Evolutionary conservation across 2,329 filamentous ascomycete genomes (phyloP).

Genomic region (Diaporthe vexans): DNA sequence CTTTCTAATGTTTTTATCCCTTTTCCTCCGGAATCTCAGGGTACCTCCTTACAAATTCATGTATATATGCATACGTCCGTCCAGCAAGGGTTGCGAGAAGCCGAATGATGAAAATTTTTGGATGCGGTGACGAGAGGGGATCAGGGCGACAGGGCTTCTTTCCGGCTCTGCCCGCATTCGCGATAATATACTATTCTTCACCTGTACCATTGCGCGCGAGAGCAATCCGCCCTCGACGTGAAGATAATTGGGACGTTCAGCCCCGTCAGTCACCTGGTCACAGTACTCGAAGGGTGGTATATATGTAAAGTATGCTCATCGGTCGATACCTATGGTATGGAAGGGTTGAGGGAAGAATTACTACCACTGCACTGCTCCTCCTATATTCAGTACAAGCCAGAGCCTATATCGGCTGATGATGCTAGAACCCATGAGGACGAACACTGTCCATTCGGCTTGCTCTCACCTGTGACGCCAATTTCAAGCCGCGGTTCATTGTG

Average conservation of each 20-base stretch:
- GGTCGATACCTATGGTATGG: neutral
- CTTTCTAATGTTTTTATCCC: constrained; percentile 17
- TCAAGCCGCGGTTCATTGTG: neutral
- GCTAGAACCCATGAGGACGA: constrained; percentile 6
- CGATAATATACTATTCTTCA: constrained; percentile 18
- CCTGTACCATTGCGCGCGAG: neutral
- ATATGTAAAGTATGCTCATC: neutral
- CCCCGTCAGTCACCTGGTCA: neutral
- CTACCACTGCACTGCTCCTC: constrained; percentile 16
- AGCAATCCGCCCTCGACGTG: neutral
- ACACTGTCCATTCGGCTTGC: neutral
- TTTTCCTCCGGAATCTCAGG: neutral
- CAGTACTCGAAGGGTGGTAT: neutral
- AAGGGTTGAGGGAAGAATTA: constrained; percentile 36
- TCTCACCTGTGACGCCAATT: constrained; percentile 10
- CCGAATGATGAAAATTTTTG: neutral
- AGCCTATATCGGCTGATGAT: constrained; percentile 31
- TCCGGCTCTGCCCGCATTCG: neutral
- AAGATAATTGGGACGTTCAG: neutral
- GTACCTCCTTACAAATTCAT: constrained; percentile 4
- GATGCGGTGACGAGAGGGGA: neutral
- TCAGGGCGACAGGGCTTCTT: neutral
- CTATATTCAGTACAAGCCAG: constrained; percentile 32
- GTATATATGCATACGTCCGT: constrained; percentile 22
- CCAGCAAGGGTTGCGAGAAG: neutral